Conservation (phyloP, 768 basidiomycete species). For the Boletus eberwhitei region DNA sequence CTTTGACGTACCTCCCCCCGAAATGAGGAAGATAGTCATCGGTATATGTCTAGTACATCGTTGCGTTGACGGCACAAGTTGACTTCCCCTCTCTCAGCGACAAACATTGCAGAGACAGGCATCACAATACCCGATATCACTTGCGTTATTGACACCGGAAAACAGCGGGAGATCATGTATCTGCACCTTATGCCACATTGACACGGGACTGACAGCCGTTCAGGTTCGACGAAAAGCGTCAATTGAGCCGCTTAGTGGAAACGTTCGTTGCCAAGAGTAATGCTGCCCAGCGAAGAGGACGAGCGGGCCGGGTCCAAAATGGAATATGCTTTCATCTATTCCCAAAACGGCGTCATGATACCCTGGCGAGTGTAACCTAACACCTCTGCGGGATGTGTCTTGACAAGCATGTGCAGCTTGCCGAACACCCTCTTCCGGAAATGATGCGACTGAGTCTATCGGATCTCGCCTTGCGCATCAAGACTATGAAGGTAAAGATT, state of each 20-base stretch:
- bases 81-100: constrained; percentile 45
- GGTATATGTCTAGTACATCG: constrained; percentile 44
- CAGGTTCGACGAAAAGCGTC: constrained; percentile 96
- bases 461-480: constrained; percentile 86
- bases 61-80: not conserved
- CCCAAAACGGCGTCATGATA: constrained; percentile 83
- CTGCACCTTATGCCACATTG: constrained; percentile 1
- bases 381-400: not conserved
- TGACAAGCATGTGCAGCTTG: constrained; percentile 51
- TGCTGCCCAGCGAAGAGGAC: constrained; percentile 82
- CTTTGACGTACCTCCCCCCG: constrained; percentile 80
- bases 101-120: constrained; percentile 95
- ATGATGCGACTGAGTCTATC: constrained; percentile 93
- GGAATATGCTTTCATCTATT: constrained; percentile 96
- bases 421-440: constrained; percentile 89
- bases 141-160: constrained; percentile 92
- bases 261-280: constrained; percentile 91
- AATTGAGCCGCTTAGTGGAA: constrained; percentile 87
- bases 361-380: constrained; percentile 44
- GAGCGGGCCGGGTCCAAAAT: constrained; percentile 86
- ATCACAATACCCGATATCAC: constrained; percentile 98
- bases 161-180: constrained; percentile 90
- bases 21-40: constrained; percentile 90
- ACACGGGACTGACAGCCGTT: constrained; percentile 1
- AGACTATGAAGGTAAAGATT: constrained; percentile 88